phyloP scores from a whole-genome alignment of 1,284 basidiomycete species.

The Lentinula novae-zelandiae region DNA sequence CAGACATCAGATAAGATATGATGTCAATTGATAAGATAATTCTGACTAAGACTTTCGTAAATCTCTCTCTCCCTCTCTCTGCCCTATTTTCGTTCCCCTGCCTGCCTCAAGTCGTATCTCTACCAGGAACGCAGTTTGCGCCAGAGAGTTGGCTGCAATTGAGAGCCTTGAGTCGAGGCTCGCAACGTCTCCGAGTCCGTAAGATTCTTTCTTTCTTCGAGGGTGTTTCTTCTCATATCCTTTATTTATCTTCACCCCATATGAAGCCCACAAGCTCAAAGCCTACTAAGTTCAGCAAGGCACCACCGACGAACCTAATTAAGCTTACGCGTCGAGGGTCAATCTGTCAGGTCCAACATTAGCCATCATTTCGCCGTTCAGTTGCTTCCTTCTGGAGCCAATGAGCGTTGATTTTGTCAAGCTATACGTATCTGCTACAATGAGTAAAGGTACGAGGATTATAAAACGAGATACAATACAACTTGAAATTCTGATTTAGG shows the following conservation, averaged over 20 bases:
- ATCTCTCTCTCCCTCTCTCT: too few relatives aligned
- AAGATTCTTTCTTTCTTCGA: background rate
- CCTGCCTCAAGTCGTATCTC: too few relatives aligned
- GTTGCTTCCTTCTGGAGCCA: background rate
- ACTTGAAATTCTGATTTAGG: background rate
- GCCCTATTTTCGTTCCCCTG: too few relatives aligned
- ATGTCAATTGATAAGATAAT: background rate
- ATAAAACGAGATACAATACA: background rate
- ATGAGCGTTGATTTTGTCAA: background rate
- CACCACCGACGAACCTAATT: background rate
- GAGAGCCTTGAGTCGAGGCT: background rate
- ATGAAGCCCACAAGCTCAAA: background rate
- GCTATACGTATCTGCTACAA: background rate
- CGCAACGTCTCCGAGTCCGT: background rate
- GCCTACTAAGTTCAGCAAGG: background rate
- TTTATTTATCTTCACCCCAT: background rate
- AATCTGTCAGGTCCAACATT: background rate
- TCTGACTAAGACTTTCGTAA: too few relatives aligned
- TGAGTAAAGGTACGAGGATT: background rate
- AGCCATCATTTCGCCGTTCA: background rate
- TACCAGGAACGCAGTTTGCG: too few relatives aligned
- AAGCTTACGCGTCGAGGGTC: background rate
- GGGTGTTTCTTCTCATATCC: background rate
- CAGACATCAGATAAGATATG: background rate
- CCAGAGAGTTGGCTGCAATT: background rate